Evolutionary conservation across 768 basidiomycete species (phyloP).

Genomic region (Russula sp.): DNA sequence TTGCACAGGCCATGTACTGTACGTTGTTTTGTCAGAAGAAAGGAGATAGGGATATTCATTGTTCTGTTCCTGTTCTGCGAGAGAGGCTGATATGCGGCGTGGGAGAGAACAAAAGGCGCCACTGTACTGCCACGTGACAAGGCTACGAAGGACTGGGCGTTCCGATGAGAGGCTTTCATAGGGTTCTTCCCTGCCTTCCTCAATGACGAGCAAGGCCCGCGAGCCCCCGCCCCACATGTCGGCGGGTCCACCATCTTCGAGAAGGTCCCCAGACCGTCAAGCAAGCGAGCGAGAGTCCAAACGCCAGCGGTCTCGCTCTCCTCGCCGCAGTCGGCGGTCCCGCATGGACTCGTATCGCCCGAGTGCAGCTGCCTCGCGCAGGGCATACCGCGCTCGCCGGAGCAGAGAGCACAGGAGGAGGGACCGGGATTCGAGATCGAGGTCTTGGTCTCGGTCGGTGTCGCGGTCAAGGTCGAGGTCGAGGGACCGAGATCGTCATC

Average conservation of each 20-base stretch:
- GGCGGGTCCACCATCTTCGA: neutral
- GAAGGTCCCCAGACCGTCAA: constrained; percentile 7
- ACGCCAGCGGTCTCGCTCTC: constrained; percentile 13
- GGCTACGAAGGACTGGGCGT: neutral
- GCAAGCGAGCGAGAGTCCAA: constrained; percentile 8
- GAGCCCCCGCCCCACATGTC: constrained; percentile 13
- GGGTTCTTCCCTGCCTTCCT: neutral
- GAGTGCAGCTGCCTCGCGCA: constrained; percentile 10
- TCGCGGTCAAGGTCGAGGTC: constrained; percentile 27
- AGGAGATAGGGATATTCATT: too few relatives aligned
- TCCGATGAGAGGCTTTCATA: neutral
- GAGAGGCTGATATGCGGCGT: neutral
- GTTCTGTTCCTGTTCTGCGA: too few relatives aligned
- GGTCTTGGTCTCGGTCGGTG: constrained; percentile 13
- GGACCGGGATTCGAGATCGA: constrained; percentile 13
- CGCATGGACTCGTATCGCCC: constrained; percentile 20
- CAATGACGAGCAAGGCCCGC: constrained; percentile 15
- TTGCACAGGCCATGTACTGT: too few relatives aligned
- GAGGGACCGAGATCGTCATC: constrained; percentile 26
- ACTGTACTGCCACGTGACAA: constrained; percentile 10
- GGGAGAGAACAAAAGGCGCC: neutral
- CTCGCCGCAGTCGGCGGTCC: constrained; percentile 15
- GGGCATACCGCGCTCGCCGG: constrained; percentile 16
- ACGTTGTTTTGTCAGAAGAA: too few relatives aligned
- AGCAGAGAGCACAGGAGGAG: constrained; percentile 12